A percentile compares a stretch with the other conserved stretches of the same genome.
Evolutionary conservation across 2,329 filamentous ascomycete genomes (phyloP).

Genomic region (Ascochyta pisi): DNA sequence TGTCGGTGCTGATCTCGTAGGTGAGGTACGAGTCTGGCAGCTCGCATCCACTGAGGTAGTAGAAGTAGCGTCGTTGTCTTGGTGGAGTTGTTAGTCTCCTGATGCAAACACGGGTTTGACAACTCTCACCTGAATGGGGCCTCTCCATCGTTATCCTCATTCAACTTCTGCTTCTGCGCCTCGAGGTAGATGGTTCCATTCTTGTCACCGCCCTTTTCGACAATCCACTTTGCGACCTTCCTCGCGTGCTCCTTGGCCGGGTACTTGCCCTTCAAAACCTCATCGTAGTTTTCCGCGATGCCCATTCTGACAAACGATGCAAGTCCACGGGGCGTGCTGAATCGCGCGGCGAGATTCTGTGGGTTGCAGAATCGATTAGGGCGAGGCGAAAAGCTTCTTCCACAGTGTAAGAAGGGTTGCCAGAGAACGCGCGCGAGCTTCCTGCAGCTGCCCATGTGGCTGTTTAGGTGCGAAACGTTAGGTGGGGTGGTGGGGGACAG

Average conservation of each 20-base stretch:
- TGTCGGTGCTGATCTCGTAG: conserved; percentile 77
- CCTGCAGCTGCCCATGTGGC: conserved; percentile 23
- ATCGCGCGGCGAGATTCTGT: conserved; percentile 4
- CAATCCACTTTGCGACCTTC: conserved; percentile 81
- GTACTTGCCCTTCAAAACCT: conserved; percentile 64
- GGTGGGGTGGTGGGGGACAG: conserved; percentile 38
- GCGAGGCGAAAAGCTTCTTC: conserved; percentile 13
- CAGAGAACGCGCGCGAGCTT: conserved; percentile 25
- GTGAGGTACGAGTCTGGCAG: conserved; percentile 80
- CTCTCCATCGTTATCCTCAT: conserved; percentile 88
- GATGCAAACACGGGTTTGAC: not conserved
- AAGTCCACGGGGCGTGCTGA: conserved; percentile 13
- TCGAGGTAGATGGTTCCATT: conserved; percentile 86
- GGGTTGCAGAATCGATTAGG: conserved; percentile 6
- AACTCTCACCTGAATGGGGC: conserved; percentile 74
- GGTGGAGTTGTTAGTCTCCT: conserved; percentile 1
- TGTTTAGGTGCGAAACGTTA: conserved; percentile 22
- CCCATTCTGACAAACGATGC: conserved; percentile 31
- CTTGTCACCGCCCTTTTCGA: conserved; percentile 66
- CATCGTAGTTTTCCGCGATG: conserved; percentile 43
- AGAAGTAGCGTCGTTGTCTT: conserved; percentile 90
- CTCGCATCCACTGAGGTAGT: conserved; percentile 87
- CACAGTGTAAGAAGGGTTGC: conserved; percentile 16
- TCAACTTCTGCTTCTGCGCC: conserved; percentile 77
- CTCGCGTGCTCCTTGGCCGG: conserved; percentile 88